phyloP scores from a whole-genome alignment of 2,329 filamentous ascomycete species.

The Penicillium rolfsii region DNA sequence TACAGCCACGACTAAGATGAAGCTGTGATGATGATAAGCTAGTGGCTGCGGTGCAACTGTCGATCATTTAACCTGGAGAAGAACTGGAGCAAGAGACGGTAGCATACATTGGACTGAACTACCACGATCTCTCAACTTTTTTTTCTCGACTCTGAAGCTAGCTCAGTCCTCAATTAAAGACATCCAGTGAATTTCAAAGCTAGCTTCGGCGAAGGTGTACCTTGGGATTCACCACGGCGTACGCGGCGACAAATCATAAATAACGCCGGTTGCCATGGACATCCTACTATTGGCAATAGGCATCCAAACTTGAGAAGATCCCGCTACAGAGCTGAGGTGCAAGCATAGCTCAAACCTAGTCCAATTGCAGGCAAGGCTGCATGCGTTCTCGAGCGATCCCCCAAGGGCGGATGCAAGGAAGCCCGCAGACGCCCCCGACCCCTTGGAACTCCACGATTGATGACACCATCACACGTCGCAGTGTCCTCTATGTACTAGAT shows the following conservation, averaged over 20 bases:
- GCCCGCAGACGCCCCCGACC: slow-evolving; percentile 6
- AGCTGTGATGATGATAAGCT: not conserved
- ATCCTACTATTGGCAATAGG: not conserved
- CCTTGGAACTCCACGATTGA: slow-evolving; percentile 11
- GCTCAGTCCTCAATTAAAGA: not conserved
- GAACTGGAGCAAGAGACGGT: not conserved
- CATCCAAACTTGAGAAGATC: slow-evolving; percentile 10
- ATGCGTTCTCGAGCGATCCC: slow-evolving; percentile 21
- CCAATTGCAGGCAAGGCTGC: slow-evolving; percentile 18
- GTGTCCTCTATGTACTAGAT: not conserved
- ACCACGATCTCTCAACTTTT: not conserved
- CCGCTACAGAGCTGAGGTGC: not conserved
- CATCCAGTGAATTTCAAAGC: not conserved
- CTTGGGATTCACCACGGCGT: not conserved
- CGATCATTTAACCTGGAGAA: slow-evolving; percentile 5
- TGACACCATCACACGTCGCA: not conserved
- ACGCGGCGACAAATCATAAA: not conserved
- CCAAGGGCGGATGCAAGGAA: slow-evolving; percentile 29
- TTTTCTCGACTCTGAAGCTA: not conserved
- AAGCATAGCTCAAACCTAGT: slow-evolving; percentile 12
- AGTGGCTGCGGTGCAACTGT: slow-evolving; percentile 14
- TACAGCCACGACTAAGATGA: not conserved
- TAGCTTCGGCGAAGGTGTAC: not conserved
- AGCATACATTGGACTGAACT: not conserved
- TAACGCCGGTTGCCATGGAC: not conserved